phyloP scores from a whole-genome alignment of 176 grass and related monocot genomes.

The Aegilops sharonensis region DNA sequence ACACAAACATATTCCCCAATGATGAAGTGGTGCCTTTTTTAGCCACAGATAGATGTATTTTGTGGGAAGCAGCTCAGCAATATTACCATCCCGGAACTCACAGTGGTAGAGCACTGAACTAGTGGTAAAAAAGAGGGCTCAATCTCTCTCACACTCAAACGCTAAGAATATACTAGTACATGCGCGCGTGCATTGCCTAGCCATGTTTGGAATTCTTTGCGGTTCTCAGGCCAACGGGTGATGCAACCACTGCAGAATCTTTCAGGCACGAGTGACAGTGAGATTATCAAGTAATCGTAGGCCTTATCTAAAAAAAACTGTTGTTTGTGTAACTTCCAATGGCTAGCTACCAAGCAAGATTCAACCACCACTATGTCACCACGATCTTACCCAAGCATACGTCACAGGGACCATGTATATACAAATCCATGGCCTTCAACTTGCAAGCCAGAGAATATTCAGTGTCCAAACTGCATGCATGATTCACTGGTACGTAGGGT shows the following conservation, averaged over 20 bases:
- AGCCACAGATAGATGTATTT: not conserved
- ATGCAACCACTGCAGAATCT: slow-evolving; percentile 9
- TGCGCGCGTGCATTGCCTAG: too few species aligned
- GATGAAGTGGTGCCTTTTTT: not conserved
- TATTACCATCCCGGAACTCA: too few species aligned
- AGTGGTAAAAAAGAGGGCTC: too few species aligned
- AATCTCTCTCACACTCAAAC: too few species aligned
- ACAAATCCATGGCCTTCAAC: slow-evolving; percentile 20
- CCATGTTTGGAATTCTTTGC: not conserved
- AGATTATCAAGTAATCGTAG: not conserved
- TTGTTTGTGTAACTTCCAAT: not conserved
- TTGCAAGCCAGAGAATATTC: slow-evolving; percentile 47
- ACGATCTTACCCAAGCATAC: not conserved
- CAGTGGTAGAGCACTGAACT: too few species aligned
- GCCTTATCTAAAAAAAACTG: not conserved
- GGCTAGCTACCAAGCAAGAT: not conserved
- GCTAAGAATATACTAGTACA: too few species aligned
- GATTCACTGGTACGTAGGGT: not conserved
- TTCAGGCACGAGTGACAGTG: not conserved
- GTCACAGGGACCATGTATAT: slow-evolving; percentile 12
- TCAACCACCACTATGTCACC: not conserved
- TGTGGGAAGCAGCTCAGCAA: not conserved
- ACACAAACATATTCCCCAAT: not conserved
- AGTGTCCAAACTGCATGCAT: not conserved
- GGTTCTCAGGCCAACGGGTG: not conserved